Conservation (phyloP, 2,329 filamentous ascomycete species). For the Hypoxylon sp. region DNA sequence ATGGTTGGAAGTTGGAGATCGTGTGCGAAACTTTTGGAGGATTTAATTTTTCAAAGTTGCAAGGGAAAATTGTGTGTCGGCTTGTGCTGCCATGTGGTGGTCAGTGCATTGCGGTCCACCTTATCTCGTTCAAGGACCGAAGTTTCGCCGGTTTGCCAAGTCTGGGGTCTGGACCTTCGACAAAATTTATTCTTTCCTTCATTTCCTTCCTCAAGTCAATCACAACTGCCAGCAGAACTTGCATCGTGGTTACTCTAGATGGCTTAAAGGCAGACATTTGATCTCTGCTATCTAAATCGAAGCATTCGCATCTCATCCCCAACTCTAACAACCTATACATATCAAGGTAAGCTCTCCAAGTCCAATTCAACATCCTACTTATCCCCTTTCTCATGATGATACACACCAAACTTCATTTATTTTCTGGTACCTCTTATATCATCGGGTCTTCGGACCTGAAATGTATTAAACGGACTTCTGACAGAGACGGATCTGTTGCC, state of each 20-base stretch:
- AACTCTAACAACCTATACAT: slow-evolving; percentile 12
- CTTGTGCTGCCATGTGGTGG: slow-evolving; percentile 34
- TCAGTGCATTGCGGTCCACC: slow-evolving; percentile 23
- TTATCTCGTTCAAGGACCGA: neutral
- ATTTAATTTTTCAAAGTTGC: slow-evolving; percentile 40
- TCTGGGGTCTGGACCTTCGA: neutral
- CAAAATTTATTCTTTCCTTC: slow-evolving; percentile 29
- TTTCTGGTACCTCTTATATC: slow-evolving; percentile 99
- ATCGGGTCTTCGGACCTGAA: slow-evolving; percentile 72
- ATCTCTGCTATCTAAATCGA: neutral
- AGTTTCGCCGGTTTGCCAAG: slow-evolving; percentile 11
- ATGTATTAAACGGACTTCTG: slow-evolving; percentile 92
- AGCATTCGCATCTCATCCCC: neutral
- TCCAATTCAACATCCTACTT: slow-evolving; percentile 30
- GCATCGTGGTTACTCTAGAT: neutral
- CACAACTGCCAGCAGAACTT: neutral
- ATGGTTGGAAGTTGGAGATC: slow-evolving; percentile 36
- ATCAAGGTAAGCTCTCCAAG: slow-evolving; percentile 55
- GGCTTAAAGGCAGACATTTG: neutral
- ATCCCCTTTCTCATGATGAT: slow-evolving; percentile 74
- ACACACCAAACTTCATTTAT: slow-evolving; percentile 65
- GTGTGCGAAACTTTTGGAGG: slow-evolving; percentile 39
- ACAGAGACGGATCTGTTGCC: slow-evolving; percentile 52
- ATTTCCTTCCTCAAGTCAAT: slow-evolving; percentile 10
- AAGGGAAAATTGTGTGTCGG: slow-evolving; percentile 44